A percentile compares a stretch with the other conserved stretches of the same genome.
phyloP scores from a whole-genome alignment of 169 alveolate genomes.

The Plasmodium vivax region DNA sequence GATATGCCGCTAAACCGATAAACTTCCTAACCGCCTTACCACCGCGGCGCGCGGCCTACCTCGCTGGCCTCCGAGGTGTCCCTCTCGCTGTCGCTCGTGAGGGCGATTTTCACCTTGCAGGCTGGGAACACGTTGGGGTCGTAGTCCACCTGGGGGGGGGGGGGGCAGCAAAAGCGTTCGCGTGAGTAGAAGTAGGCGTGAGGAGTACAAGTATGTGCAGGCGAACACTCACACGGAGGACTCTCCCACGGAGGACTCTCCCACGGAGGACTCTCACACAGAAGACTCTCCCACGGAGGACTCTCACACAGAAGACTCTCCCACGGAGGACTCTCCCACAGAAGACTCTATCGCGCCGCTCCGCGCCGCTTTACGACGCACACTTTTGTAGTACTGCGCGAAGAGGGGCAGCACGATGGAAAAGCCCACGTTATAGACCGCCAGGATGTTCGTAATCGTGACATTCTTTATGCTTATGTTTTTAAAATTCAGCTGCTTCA shows the following conservation, averaged over 20 bases:
- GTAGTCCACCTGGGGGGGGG: conserved; percentile 29
- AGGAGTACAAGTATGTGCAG: no score
- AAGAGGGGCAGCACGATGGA: conserved; percentile 78
- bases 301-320: no score
- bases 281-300: no score
- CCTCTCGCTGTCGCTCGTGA: conserved; percentile 18
- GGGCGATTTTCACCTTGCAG: conserved; percentile 67
- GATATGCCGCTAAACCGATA: no score
- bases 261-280: no score
- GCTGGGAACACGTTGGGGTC: conserved; percentile 74
- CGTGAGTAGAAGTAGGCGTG: not conserved
- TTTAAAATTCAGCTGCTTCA: conserved; percentile 77
- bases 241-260: no score
- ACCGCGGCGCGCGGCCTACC: not conserved
- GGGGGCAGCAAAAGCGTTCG: not conserved
- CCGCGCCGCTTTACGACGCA: no score
- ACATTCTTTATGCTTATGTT: conserved; percentile 73
- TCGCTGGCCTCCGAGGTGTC: conserved; percentile 9
- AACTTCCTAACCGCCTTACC: no score
- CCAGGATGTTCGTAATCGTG: conserved; percentile 79
- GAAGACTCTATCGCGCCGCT: no score
- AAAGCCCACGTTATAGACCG: conserved; percentile 79
- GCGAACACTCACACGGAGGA: not conserved
- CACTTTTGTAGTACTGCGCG: conserved; percentile 75
- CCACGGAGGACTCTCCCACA: no score